Conservation (phyloP, 768 basidiomycete species). For the Kondoa malvinella region DNA sequence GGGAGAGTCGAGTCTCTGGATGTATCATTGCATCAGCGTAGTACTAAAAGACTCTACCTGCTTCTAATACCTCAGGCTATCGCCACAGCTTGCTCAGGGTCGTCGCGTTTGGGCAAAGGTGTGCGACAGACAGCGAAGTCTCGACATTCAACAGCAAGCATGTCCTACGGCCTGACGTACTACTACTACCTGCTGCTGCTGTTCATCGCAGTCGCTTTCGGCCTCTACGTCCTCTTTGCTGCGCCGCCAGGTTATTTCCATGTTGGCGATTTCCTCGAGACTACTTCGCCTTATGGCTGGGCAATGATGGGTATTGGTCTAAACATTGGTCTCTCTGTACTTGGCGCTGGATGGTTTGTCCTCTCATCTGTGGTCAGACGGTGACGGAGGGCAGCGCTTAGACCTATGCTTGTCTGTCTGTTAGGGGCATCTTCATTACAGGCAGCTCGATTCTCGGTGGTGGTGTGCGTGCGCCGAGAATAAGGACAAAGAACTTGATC, state of each 20-base stretch:
- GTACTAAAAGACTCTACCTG: too few species aligned
- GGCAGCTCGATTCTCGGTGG: slow-evolving; percentile 93
- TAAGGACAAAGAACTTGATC: slow-evolving; percentile 92
- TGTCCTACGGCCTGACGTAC: background rate
- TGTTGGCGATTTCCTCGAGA: slow-evolving; percentile 8
- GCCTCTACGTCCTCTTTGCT: background rate
- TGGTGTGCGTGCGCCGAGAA: slow-evolving; percentile 80
- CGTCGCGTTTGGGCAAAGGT: too few species aligned
- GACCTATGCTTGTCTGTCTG: background rate
- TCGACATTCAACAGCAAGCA: too few species aligned
- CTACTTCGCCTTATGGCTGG: slow-evolving; percentile 38
- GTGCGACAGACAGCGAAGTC: too few species aligned
- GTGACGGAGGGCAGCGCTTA: background rate
- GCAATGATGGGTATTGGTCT: slow-evolving; percentile 76
- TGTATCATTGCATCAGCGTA: too few species aligned
- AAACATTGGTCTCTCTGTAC: slow-evolving; percentile 79
- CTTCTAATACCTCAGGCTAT: too few species aligned
- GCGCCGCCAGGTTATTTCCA: slow-evolving; percentile 2
- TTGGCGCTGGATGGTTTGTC: slow-evolving; percentile 85
- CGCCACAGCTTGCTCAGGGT: too few species aligned
- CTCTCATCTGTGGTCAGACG: too few species aligned
- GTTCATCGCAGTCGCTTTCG: background rate
- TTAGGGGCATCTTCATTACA: slow-evolving; percentile 92
- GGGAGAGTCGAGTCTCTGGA: too few species aligned
- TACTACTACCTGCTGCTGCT: slow-evolving; percentile 2